Evolutionary conservation across 177 flowering plant genomes (phyloP).

Genomic region (Vitis hybrid): DNA sequence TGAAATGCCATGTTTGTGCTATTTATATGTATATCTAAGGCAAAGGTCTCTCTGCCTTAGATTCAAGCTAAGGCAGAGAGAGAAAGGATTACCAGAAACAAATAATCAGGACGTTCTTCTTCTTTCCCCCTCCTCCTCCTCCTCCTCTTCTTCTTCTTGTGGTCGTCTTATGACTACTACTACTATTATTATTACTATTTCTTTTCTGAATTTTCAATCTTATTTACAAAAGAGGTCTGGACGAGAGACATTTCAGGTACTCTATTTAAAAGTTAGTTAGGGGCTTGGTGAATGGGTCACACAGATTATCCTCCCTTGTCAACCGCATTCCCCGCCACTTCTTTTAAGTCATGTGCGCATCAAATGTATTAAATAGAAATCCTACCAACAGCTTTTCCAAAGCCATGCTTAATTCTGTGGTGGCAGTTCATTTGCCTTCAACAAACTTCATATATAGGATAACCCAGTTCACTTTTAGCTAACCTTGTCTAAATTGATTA

Average conservation of each 20-base stretch:
- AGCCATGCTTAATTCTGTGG: too few relatives aligned
- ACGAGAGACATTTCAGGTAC: constrained; percentile 29
- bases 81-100: constrained; percentile 5
- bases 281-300: not conserved
- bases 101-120: constrained; percentile 1
- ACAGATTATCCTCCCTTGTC: not conserved
- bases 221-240: constrained; percentile 10
- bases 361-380: too few relatives aligned
- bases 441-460: too few relatives aligned
- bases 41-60: constrained; percentile 42
- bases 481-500: too few relatives aligned
- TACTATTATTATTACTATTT: too few relatives aligned
- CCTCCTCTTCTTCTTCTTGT: constrained; percentile 2
- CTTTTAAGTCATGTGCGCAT: not conserved
- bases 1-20: constrained; percentile 59
- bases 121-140: constrained; percentile 3
- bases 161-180: too few relatives aligned
- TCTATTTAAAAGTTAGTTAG: constrained; percentile 22
- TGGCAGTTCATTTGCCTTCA: too few relatives aligned
- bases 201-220: not conserved
- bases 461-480: too few relatives aligned
- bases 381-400: too few relatives aligned
- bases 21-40: not conserved
- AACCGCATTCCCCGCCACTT: constrained; percentile 11
- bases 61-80: constrained; percentile 49